Evolutionary conservation across 805 yeast species (phyloP), one percentile per base, ranked within the genome.

Genomic region (Yamadazyma philogaea): DNA sequence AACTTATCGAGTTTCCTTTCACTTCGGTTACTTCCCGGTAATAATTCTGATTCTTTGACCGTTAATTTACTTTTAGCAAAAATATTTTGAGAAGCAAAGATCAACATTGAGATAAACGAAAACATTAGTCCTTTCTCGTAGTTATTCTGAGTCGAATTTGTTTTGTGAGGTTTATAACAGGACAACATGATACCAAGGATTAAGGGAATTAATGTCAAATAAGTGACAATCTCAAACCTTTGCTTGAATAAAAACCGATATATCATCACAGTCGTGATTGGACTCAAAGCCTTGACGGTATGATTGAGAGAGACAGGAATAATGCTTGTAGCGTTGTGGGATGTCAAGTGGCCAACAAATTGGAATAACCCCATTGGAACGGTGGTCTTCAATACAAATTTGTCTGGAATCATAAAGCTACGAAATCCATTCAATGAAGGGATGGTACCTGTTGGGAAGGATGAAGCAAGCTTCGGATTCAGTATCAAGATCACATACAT

Each of bases 261-360:
- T 33, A 87, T 86, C 22, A 79, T 61, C 10, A 93, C 97, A 0
- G 98, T 91, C 37, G 87, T 78, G 19, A 91, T 70, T 2, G 99
- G 99, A 24, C 95, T 83, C 30, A 91, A 69, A 1, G 96, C 93
- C 66, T 93, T 93, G 53, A 91, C 82, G 7, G 97, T 89, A 61
- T 91, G 97, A 16, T 93, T 97, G 50, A 90, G 67, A 4, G 96
- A 86, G n/a, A 93, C 96, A 0, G 96, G 96, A 39, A 93, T 87
- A 47, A 86, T 63, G 2, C 90, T 77, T 2, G 96, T 89, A n/a
- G 98, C 91, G 57, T 86, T 85, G 60, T 90, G 96, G 6, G 95
- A 79, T 11, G 95, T 79, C 48, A 90, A 80, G 62, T 91, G 98
- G 16, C 98, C 99, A 16, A 83, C 70, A 51, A 91, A 86, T 68